A percentile compares a stretch with the other conserved stretches of the same genome.
phyloP scores from a whole-genome alignment of 1,139 yeast species.

The Blastobotrys malaysiensis region DNA sequence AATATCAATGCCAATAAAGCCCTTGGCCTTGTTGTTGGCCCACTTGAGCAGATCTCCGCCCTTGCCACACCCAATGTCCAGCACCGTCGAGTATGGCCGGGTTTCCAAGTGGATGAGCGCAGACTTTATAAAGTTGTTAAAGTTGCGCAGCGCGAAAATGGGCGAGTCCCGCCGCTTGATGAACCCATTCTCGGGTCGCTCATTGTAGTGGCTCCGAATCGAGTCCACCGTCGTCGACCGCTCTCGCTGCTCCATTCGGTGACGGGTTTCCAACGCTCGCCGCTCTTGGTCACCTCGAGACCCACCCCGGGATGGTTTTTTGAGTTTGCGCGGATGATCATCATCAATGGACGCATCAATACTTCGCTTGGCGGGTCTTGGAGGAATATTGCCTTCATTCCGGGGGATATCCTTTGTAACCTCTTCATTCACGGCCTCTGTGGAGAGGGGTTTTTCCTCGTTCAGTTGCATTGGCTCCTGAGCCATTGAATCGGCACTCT shows the following conservation, averaged over 20 bases:
- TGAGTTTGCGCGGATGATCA: constrained; percentile 18
- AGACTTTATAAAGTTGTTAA: constrained; percentile 88
- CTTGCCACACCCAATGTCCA: constrained; percentile 95
- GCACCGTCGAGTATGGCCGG: constrained; percentile 44
- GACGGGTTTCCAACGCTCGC: constrained; percentile 22
- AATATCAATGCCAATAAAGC: constrained; percentile 85
- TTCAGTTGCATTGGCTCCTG: too few relatives aligned
- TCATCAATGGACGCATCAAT: not conserved
- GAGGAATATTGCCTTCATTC: not conserved
- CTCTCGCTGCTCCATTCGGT: constrained; percentile 17
- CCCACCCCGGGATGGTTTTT: constrained; percentile 26
- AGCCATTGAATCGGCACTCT: too few relatives aligned
- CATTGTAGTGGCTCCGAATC: constrained; percentile 80
- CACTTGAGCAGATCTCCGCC: constrained; percentile 96
- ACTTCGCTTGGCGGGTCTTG: not conserved
- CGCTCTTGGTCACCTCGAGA: constrained; percentile 21
- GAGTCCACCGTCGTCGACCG: constrained; percentile 31
- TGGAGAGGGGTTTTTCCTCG: too few relatives aligned
- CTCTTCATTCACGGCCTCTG: too few relatives aligned
- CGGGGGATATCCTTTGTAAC: not conserved
- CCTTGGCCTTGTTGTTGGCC: constrained; percentile 65
- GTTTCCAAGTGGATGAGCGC: constrained; percentile 69
- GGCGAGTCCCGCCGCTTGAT: constrained; percentile 72
- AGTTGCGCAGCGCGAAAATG: constrained; percentile 77
- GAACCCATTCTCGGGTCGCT: constrained; percentile 65